These are phyloP conservation scores for Mortierella sp. DNA, from an alignment of 371 early-diverging fungal genomes.

Conservation along the genomic window DNA sequence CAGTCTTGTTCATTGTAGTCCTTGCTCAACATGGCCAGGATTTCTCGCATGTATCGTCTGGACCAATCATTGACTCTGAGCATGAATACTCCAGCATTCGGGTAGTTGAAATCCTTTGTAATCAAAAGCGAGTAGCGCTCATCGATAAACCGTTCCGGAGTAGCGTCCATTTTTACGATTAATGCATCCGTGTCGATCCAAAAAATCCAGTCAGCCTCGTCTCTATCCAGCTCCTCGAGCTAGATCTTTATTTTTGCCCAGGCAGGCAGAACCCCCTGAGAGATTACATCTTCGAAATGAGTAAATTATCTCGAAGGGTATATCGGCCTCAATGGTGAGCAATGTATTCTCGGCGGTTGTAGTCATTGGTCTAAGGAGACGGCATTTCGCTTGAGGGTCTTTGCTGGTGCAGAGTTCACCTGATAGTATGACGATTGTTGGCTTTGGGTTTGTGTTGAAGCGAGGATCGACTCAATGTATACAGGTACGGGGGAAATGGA, in stretches of 20 bases:
- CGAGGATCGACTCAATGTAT: constrained; percentile 22
- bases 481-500: constrained; percentile 35
- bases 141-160: constrained; percentile 35
- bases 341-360: constrained; percentile 36
- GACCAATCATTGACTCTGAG: constrained; percentile 46
- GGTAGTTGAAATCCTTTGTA: constrained; percentile 20
- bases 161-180: constrained; percentile 36
- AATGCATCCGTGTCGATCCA: constrained; percentile 46
- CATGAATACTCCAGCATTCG: constrained; percentile 40
- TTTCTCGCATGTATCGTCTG: constrained; percentile 14
- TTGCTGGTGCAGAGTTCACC: constrained; percentile 23
- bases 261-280: constrained; percentile 17
- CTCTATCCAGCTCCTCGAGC: constrained; percentile 27
- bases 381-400: constrained; percentile 25
- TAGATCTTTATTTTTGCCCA: constrained; percentile 41
- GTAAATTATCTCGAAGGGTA: constrained; percentile 33
- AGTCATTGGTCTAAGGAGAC: constrained; percentile 12
- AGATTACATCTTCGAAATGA: constrained; percentile 31
- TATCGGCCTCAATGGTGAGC: constrained; percentile 36
- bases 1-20: constrained; percentile 27
- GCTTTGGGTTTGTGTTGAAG: constrained; percentile 1
- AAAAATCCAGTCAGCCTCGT: constrained; percentile 42
- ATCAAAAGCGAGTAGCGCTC: constrained; percentile 34
- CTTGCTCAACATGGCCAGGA: constrained; percentile 12
- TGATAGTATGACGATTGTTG: constrained; percentile 35